Percentiles rank a stretch among this genome's conserved stretches.
Evolutionary conservation across 2,329 filamentous ascomycete species (phyloP).

Genomic region (Thelonectria discophora): DNA sequence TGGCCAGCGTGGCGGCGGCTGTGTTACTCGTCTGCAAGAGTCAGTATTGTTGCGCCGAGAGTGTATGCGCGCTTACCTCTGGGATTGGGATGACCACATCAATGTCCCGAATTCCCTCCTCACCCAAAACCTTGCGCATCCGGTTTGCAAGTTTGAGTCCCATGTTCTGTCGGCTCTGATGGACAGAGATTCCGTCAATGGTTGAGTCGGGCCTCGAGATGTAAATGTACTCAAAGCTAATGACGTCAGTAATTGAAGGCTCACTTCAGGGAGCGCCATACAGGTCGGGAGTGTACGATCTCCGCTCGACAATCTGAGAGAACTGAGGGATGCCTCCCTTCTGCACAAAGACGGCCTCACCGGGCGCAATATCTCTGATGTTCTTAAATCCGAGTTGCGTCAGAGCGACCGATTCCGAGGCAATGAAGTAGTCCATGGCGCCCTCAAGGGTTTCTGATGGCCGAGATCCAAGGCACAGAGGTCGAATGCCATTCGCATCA

Average conservation of each 20-base stretch:
- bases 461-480: slow-evolving; percentile 80
- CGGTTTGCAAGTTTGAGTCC: slow-evolving; percentile 80
- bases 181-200: slow-evolving; percentile 89
- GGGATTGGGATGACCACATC: slow-evolving; percentile 84
- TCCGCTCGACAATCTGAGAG: slow-evolving; percentile 73
- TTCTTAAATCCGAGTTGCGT: slow-evolving; percentile 81
- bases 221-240: slow-evolving; percentile 65
- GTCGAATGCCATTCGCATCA: slow-evolving; percentile 74
- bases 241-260: too few relatives aligned
- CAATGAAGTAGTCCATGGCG: slow-evolving; percentile 87
- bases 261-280: background rate
- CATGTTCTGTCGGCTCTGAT: slow-evolving; percentile 87
- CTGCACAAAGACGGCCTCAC: slow-evolving; percentile 84
- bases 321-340: slow-evolving; percentile 80
- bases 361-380: slow-evolving; percentile 80
- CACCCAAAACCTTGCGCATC: slow-evolving; percentile 72
- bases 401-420: slow-evolving; percentile 86
- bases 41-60: background rate
- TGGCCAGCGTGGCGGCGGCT: slow-evolving; percentile 79
- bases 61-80: slow-evolving; percentile 41
- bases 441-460: slow-evolving; percentile 68
- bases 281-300: slow-evolving; percentile 77
- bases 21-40: slow-evolving; percentile 75
- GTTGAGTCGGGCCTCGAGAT: slow-evolving; percentile 83
- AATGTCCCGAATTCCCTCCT: slow-evolving; percentile 76